These are phyloP conservation scores for Ophiocordyceps polyrhachis-furcata DNA, from an alignment of 2,329 filamentous ascomycete species.

Conservation along the genomic window DNA sequence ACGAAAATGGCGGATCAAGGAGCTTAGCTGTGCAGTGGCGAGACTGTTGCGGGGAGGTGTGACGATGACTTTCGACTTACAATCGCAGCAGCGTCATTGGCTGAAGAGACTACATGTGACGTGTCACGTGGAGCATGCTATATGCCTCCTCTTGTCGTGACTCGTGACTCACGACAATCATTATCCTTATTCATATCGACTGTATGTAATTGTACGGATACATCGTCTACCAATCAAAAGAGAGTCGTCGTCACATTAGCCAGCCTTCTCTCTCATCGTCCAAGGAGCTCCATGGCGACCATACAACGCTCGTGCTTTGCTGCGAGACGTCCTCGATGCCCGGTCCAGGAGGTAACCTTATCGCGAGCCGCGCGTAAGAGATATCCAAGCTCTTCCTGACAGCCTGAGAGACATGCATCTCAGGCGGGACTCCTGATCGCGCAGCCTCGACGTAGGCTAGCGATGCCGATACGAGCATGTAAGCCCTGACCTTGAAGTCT, in stretches of 20 bases:
- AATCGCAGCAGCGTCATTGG: neutral
- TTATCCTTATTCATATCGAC: too few relatives aligned
- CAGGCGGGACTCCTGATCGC: neutral
- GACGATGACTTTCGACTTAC: neutral
- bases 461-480: neutral
- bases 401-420: neutral
- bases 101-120: neutral
- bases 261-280: neutral
- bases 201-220: too few relatives aligned
- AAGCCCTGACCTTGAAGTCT: neutral
- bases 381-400: neutral
- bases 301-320: neutral
- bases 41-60: neutral
- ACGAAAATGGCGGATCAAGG: neutral
- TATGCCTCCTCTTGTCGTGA: too few relatives aligned
- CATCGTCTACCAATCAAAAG: neutral
- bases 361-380: neutral
- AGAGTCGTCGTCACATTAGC: neutral
- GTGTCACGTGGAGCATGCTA: too few relatives aligned
- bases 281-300: neutral
- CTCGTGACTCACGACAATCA: too few relatives aligned
- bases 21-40: neutral
- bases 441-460: neutral
- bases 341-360: neutral
- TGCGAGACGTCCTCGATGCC: neutral